Conservation (phyloP, 2,329 filamentous ascomycete species). For the Pyricularia pennisetigena region DNA sequence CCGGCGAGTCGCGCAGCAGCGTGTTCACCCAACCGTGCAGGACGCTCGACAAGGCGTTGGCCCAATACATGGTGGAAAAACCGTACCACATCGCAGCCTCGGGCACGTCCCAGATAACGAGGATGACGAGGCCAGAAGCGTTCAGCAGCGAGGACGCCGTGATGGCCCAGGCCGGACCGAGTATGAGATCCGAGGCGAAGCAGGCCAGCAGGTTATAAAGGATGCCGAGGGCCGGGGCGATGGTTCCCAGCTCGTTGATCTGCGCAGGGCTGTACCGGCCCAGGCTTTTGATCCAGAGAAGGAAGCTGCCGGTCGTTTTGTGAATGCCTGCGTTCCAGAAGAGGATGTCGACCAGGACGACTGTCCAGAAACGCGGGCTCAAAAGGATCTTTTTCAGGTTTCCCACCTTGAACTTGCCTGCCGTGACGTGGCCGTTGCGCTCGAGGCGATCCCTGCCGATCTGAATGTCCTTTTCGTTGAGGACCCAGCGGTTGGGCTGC, state of each 20-base stretch:
- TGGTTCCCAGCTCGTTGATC: conserved; percentile 5
- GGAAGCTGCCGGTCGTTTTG: conserved; percentile 35
- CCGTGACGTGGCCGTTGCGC: conserved; percentile 27
- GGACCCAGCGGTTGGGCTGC: conserved; percentile 28
- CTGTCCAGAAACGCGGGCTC: conserved; percentile 37
- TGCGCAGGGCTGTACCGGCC: conserved; percentile 3
- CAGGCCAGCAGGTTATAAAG: conserved; percentile 43
- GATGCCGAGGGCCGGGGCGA: conserved; percentile 35
- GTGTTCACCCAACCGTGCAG: conserved; percentile 48
- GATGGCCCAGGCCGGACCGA: conserved; percentile 45
- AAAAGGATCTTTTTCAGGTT: conserved; percentile 22
- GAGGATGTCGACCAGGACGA: conserved; percentile 40
- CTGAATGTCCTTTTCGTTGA: conserved; percentile 35
- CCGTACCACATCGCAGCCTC: conserved; percentile 44
- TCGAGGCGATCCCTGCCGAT: conserved; percentile 34
- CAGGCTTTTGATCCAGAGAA: conserved; percentile 49
- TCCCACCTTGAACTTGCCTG: conserved; percentile 22
- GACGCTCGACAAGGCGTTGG: conserved; percentile 42
- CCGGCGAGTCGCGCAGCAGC: conserved; percentile 31
- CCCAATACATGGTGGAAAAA: conserved; percentile 36
- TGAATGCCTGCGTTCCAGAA: conserved; percentile 47
- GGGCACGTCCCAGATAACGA: conserved; percentile 45
- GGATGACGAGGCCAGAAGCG: conserved; percentile 39
- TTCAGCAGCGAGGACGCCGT: conserved; percentile 40
- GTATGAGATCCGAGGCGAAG: conserved; percentile 42